Base-by-base conservation (phyloP, 2,329 filamentous ascomycete genomes). In the Aspergillus pseudoviridinutans region DNA sequence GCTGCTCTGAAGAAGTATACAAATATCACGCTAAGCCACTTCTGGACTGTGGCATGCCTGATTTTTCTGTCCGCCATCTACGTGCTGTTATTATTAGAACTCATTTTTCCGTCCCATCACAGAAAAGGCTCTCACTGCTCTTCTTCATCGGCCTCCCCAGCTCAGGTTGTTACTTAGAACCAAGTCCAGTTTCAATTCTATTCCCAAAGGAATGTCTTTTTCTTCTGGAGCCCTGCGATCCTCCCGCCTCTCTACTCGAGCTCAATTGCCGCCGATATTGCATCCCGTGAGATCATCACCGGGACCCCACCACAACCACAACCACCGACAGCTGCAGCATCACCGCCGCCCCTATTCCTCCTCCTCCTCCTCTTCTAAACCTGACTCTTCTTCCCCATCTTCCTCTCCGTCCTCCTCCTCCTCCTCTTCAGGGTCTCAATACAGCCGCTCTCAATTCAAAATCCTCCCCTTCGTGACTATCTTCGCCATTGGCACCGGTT, bases 401-500 rank as follows among this genome's bases (percentile, higher is more conserved):
- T 49, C 49, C 17, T 53, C 56, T 38, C 51, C 58, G 4, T 59
- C 60, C 7, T 51, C 61, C 49, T 54, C 61, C 49, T 54, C 56
- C 24, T 56, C 59, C 57, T 58, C 27, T 24, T 32, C 38, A 22
- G 47, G 53, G 49, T 61, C 70, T 20, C 68, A 71, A 50, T 68
- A 67, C 60, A 66, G 58, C 51, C 68, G 67, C 50, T 72, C 75
- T 42, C 67, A 74, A 55, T 73, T 78, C 67, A 73, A 73, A 62
- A 66, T 79, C 67, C 64, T 76, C 55, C 77, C 77, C 12, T 73
- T 78, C 62, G 52, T 78, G 54, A 60, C 74, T 25, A 77, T 84
- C 59, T 72, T 80, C 52, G 70, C 76, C 47, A 67, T 78, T 51
- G 80, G 80, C 57, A 78, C 78, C 42, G 79, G 78, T 47, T 73